These are phyloP conservation scores for Hypoxylon sp. DNA, from an alignment of 2,329 filamentous ascomycete genomes.

Conservation along the genomic window DNA sequence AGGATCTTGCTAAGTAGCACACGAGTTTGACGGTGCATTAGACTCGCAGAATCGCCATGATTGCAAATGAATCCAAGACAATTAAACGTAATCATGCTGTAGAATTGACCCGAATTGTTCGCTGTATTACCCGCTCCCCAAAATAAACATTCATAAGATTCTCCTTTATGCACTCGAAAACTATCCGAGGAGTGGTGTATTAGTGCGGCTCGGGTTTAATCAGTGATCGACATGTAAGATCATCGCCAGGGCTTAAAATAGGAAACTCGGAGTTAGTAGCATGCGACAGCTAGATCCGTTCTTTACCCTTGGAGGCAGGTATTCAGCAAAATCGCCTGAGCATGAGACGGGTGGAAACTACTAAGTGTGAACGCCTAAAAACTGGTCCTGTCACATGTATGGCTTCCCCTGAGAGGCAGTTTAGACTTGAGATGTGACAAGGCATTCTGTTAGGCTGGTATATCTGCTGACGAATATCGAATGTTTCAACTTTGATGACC, in stretches of 20 bases:
- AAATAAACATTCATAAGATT: slow-evolving; percentile 9
- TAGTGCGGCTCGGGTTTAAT: slow-evolving; percentile 28
- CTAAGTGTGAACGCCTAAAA: not conserved
- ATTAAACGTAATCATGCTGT: not conserved
- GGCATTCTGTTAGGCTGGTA: not conserved
- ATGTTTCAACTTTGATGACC: not conserved
- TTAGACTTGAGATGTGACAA: slow-evolving; percentile 5
- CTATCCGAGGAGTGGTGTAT: slow-evolving; percentile 3
- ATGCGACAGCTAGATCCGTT: slow-evolving; percentile 10
- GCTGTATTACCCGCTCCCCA: slow-evolving; percentile 10
- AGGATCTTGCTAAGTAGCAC: slow-evolving; percentile 18
- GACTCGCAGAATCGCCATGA: not conserved
- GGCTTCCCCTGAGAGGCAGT: slow-evolving; percentile 1
- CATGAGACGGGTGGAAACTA: not conserved
- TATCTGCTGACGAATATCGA: not conserved
- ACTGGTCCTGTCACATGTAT: not conserved
- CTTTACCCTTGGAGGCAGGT: slow-evolving; percentile 10
- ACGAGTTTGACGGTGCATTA: slow-evolving; percentile 4
- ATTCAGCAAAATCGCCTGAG: not conserved
- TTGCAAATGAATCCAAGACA: slow-evolving; percentile 22
- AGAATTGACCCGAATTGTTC: not conserved
- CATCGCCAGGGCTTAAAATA: slow-evolving; percentile 9
- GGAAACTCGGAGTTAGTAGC: slow-evolving; percentile 7
- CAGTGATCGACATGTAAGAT: slow-evolving; percentile 23
- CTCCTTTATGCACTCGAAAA: slow-evolving; percentile 1